phyloP scores from a whole-genome alignment of 2,329 filamentous ascomycete genomes.

The Penicillium decumbens region DNA sequence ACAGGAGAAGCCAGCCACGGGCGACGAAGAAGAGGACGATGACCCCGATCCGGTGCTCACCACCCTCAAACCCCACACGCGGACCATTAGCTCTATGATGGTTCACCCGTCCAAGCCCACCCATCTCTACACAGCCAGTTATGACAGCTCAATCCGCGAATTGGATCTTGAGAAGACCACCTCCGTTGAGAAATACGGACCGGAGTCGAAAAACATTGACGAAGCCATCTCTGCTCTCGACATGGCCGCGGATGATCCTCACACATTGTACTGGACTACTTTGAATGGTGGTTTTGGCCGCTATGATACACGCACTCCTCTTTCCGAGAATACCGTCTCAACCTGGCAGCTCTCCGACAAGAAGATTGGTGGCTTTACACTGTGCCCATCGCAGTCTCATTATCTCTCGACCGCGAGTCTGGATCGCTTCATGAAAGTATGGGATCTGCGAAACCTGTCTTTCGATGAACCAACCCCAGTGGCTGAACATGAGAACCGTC shows the following conservation, averaged over 20 bases:
- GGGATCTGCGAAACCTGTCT: slow-evolving; percentile 78
- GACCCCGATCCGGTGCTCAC: slow-evolving; percentile 72
- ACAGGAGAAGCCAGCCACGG: slow-evolving; percentile 46
- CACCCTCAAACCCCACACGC: slow-evolving; percentile 81
- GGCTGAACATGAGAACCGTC: slow-evolving; percentile 72
- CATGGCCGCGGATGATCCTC: slow-evolving; percentile 64
- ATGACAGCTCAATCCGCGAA: slow-evolving; percentile 86
- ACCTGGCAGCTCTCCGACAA: slow-evolving; percentile 77
- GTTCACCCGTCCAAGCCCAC: slow-evolving; percentile 70
- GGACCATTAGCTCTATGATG: slow-evolving; percentile 81
- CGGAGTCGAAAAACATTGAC: slow-evolving; percentile 63
- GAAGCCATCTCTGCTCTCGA: slow-evolving; percentile 80
- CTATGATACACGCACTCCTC: slow-evolving; percentile 66
- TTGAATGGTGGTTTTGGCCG: slow-evolving; percentile 74
- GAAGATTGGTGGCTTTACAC: slow-evolving; percentile 90
- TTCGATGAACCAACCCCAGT: slow-evolving; percentile 62
- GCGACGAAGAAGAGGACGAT: slow-evolving; percentile 61
- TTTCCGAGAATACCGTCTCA: slow-evolving; percentile 52
- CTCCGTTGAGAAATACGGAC: slow-evolving; percentile 76
- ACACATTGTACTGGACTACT: slow-evolving; percentile 81
- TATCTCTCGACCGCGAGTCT: slow-evolving; percentile 84
- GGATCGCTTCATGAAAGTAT: slow-evolving; percentile 83
- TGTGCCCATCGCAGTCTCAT: slow-evolving; percentile 75
- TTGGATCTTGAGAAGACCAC: slow-evolving; percentile 76
- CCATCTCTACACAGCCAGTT: slow-evolving; percentile 76